phyloP scores from a whole-genome alignment of 2,329 filamentous ascomycete species.

The Chrysoporthe cubensis region DNA sequence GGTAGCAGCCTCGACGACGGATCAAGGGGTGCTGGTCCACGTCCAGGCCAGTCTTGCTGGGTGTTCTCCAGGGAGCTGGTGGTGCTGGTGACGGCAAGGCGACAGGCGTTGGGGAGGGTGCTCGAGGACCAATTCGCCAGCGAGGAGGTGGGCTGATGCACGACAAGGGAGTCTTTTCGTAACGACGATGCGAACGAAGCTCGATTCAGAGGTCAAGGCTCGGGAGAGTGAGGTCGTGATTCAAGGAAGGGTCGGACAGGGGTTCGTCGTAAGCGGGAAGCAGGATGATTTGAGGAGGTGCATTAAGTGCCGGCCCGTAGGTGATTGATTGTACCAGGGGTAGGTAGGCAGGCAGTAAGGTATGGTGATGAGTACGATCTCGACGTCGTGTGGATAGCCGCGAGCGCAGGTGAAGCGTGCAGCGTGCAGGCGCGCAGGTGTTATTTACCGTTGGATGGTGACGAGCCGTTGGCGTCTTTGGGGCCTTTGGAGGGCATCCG shows the following conservation, averaged over 20 bases:
- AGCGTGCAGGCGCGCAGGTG: constrained; percentile 9
- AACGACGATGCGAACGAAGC: constrained; percentile 24
- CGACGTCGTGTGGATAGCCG: background rate
- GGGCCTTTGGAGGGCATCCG: constrained; percentile 29
- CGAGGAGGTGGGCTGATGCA: constrained; percentile 19
- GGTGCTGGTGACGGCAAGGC: constrained; percentile 14
- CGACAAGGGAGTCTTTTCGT: constrained; percentile 18
- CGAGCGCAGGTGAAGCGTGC: constrained; percentile 3
- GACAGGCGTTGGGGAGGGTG: constrained; percentile 15
- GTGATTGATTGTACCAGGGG: constrained; percentile 10
- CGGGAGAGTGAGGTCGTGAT: constrained; percentile 19
- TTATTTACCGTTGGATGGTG: constrained; percentile 29
- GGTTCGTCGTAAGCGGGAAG: constrained; percentile 21
- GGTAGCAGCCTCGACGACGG: constrained; percentile 28
- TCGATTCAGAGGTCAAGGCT: constrained; percentile 25
- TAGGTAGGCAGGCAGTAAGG: background rate
- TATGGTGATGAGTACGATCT: background rate
- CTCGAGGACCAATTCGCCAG: constrained; percentile 22
- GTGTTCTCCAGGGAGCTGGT: constrained; percentile 15
- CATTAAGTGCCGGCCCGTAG: constrained; percentile 16
- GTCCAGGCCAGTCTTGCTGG: constrained; percentile 27
- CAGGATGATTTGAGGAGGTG: constrained; percentile 21
- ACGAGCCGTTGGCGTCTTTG: constrained; percentile 28
- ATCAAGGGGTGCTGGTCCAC: constrained; percentile 28
- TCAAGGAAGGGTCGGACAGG: constrained; percentile 29